These are phyloP conservation scores for Inonotus obliquus DNA, from an alignment of 1,284 basidiomycete species.

Conservation along the genomic window DNA sequence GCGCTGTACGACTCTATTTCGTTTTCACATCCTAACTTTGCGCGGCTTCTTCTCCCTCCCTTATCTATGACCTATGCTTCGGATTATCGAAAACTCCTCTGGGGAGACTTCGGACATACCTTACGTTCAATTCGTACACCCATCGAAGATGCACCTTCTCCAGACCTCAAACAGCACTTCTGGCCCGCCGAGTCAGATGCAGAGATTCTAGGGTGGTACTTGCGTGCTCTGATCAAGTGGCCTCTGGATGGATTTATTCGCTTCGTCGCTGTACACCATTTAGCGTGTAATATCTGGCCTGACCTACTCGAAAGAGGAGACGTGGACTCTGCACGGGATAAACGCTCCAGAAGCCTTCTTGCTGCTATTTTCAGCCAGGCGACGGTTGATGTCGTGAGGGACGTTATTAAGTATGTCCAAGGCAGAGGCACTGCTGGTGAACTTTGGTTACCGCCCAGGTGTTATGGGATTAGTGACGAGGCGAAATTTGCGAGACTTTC, in stretches of 20 bases:
- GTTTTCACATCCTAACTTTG: conserved; percentile 78
- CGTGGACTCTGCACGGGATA: conserved; percentile 28
- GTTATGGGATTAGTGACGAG: conserved; percentile 31
- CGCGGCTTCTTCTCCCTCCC: conserved; percentile 72
- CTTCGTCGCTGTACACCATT: conserved; percentile 74
- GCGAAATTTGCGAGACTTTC: conserved; percentile 25
- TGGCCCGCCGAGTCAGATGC: conserved; percentile 67
- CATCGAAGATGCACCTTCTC: conserved; percentile 42
- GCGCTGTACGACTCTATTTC: conserved; percentile 88
- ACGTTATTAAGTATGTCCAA: conserved; percentile 53
- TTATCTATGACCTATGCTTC: conserved; percentile 69
- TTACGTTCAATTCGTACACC: conserved; percentile 52
- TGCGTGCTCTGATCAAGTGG: conserved; percentile 45
- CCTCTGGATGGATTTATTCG: conserved; percentile 58
- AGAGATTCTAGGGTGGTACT: conserved; percentile 62
- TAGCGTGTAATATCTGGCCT: conserved; percentile 73
- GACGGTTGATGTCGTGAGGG: conserved; percentile 39
- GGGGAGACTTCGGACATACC: conserved; percentile 71
- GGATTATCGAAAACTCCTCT: conserved; percentile 85
- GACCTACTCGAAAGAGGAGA: conserved; percentile 35
- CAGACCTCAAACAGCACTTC: conserved; percentile 56
- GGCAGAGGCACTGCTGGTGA: conserved; percentile 22
- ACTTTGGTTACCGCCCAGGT: conserved; percentile 35
- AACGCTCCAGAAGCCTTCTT: conserved; percentile 46
- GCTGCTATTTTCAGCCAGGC: conserved; percentile 49